These are phyloP conservation scores for Colletotrichum musae DNA, from an alignment of 2,329 filamentous ascomycete species.

Conservation along the genomic window DNA sequence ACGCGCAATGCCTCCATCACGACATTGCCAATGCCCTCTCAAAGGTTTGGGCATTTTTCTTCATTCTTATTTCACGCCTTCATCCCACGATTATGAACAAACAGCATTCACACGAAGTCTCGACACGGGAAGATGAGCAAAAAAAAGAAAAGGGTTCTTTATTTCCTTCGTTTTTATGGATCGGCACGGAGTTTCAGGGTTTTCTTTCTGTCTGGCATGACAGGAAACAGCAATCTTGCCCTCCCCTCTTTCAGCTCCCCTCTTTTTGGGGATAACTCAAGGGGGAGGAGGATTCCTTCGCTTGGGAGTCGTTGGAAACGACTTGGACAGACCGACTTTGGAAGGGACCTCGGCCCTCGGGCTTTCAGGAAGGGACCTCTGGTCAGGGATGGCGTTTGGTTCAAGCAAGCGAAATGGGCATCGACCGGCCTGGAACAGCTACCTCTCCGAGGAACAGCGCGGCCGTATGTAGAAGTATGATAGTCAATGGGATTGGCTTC, in stretches of 20 bases:
- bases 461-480: slow-evolving; percentile 37
- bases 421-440: slow-evolving; percentile 34
- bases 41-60: slow-evolving; percentile 22
- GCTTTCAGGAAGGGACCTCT: slow-evolving; percentile 15
- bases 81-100: slow-evolving; percentile 35
- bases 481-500: slow-evolving; percentile 35
- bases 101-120: slow-evolving; percentile 36
- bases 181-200: slow-evolving; percentile 30
- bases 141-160: slow-evolving; percentile 27
- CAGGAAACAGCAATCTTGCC: neutral
- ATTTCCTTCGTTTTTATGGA: slow-evolving; percentile 20
- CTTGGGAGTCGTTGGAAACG: slow-evolving; percentile 32
- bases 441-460: slow-evolving; percentile 28
- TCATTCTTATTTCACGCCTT: slow-evolving; percentile 18
- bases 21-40: slow-evolving; percentile 30
- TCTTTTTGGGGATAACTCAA: slow-evolving; percentile 19
- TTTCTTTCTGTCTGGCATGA: slow-evolving; percentile 26
- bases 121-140: slow-evolving; percentile 34
- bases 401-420: slow-evolving; percentile 32
- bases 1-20: slow-evolving; percentile 15
- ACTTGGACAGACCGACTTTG: slow-evolving; percentile 36
- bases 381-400: slow-evolving; percentile 34
- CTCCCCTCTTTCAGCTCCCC: neutral
- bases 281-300: slow-evolving; percentile 16
- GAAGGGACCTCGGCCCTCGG: slow-evolving; percentile 27